phyloP scores from a whole-genome alignment of 208 protist species.

The Trypanosoma theileri region DNA sequence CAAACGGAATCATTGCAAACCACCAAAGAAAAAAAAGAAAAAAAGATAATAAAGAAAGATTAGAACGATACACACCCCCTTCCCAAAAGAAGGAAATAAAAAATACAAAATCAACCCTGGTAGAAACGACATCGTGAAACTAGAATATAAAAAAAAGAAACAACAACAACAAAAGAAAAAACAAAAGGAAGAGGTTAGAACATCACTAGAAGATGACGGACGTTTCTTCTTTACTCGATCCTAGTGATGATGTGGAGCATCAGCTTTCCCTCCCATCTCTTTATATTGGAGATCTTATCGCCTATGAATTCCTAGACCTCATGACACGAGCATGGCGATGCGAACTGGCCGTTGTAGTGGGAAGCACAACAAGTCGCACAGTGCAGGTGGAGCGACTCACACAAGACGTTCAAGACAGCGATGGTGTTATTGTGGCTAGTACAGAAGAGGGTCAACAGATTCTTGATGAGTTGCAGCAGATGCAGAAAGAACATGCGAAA shows the following conservation, averaged over 20 bases:
- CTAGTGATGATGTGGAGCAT: not conserved
- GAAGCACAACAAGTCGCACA: not conserved
- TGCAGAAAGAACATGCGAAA: not conserved
- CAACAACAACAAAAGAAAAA: slow-evolving; percentile 7
- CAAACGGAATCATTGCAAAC: no score
- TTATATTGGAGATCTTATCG: slow-evolving; percentile 36
- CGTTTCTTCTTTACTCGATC: not conserved
- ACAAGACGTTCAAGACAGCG: not conserved
- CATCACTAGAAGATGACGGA: not conserved
- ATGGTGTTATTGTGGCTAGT: not conserved
- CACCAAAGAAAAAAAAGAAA: no score
- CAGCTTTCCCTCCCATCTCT: not conserved
- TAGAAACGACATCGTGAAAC: no score
- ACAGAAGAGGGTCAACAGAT: slow-evolving; percentile 14
- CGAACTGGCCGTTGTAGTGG: slow-evolving; percentile 27
- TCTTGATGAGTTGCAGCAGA: not conserved
- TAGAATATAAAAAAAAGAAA: slow-evolving; percentile 23
- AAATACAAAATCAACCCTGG: not conserved
- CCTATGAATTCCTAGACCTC: slow-evolving; percentile 46
- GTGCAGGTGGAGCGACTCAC: slow-evolving; percentile 1
- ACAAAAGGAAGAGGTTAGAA: slow-evolving; percentile 8
- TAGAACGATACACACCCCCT: not conserved
- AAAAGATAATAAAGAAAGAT: not conserved
- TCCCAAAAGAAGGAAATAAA: slow-evolving; percentile 10
- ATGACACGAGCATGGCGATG: slow-evolving; percentile 20